Evolutionary conservation across 2,329 filamentous ascomycete species (phyloP), one percentile per base, ranked within the genome.

Genomic region (Fusarium albosuccineum): DNA sequence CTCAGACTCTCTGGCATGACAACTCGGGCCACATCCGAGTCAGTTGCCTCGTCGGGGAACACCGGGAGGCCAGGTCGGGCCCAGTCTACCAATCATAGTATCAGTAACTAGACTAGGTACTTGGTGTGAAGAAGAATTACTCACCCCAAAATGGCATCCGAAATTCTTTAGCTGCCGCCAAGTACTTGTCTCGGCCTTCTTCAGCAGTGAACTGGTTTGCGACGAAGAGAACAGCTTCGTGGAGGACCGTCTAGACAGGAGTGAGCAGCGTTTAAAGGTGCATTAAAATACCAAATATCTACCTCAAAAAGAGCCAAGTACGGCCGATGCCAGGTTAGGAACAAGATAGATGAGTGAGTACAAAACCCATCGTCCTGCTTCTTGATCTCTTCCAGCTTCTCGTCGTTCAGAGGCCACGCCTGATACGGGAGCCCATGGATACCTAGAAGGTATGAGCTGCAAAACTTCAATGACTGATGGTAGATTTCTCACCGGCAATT

Each of bases 321-420:
- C 9, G 44, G 44, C 14, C 44, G 44, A 46, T 46, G 44, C 44
- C 44, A 46, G 44, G 44, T 46, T 9, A 46, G 44, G 44, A 46
- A 46, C n/a, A 46, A 16, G 14, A 46, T 46, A 17, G 44, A 46
- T 8, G 44, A 13, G 17, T 46, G 44, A 8, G 44, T 46, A 11
- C 44, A 46, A 5, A 46, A 46, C 10, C 44, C 44, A 5, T n/a
- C 16, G 29, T 46, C 44, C 3, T 46, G 6, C 5, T 11, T 3
- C 5, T 6, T 22, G 9, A 29, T 33, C 13, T 45, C 33, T 16
- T 13, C 14, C 10, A 46, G 29, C 22, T 33, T 46, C n/a, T 46
- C 44, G 4, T 46, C 44, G 13, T 33, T 17, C 9, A 17, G 27
- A 14, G 44, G 44, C 44, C 44, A 46, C 2, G n/a, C n/a, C 29